phyloP scores from a whole-genome alignment of 2,329 filamentous ascomycete genomes.

The Aspergillus intermedius region DNA sequence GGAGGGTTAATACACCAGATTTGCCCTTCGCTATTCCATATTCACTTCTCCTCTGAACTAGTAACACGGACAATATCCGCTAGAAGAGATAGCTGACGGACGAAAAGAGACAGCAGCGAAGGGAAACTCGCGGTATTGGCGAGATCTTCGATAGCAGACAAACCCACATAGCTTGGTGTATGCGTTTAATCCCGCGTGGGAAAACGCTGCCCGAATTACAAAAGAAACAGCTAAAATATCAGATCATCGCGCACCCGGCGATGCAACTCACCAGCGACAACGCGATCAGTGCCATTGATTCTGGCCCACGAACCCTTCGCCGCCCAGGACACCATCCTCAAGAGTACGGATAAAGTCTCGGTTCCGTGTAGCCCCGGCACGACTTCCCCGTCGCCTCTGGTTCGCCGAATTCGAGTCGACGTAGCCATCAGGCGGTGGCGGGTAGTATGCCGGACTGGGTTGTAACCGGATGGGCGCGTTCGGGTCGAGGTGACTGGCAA shows the following conservation, averaged over 20 bases:
- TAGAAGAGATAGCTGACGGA: background rate
- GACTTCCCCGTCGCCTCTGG: constrained; percentile 68
- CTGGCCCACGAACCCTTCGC: constrained; percentile 77
- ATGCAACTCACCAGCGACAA: constrained; percentile 3
- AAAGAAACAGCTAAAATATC: constrained; percentile 9
- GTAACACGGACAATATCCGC: background rate
- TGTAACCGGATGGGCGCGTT: constrained; percentile 90
- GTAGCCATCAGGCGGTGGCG: constrained; percentile 79
- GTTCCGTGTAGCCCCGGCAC: constrained; percentile 53
- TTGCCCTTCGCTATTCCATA: background rate
- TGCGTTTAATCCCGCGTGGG: constrained; percentile 8
- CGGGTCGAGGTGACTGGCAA: constrained; percentile 92
- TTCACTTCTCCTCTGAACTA: background rate
- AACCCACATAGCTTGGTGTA: constrained; percentile 9
- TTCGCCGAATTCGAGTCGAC: constrained; percentile 58
- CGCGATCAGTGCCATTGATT: constrained; percentile 62
- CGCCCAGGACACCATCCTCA: constrained; percentile 78
- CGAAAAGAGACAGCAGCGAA: constrained; percentile 2
- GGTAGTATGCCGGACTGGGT: constrained; percentile 94
- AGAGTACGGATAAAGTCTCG: constrained; percentile 91
- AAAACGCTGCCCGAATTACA: constrained; percentile 11
- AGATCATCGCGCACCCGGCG: constrained; percentile 6
- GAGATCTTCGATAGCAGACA: constrained; percentile 12
- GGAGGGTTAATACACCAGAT: background rate
- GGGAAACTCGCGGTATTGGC: constrained; percentile 8